Conservation (phyloP, 495 filamentous ascomycete genomes). For the Penicillium steckii region DNA sequence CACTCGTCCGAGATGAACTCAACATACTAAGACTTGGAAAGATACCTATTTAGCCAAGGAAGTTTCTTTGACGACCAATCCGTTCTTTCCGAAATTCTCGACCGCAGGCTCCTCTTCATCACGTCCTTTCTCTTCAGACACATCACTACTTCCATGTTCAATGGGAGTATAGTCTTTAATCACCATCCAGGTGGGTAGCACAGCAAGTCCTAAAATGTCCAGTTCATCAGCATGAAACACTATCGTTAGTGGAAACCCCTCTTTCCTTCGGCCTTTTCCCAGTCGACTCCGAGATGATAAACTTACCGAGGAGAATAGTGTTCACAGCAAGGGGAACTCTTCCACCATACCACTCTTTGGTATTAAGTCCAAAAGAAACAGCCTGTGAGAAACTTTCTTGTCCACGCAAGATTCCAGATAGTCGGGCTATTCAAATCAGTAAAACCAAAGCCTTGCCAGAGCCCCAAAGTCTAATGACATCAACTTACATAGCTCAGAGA, state of each 20-base stretch:
- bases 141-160: not conserved
- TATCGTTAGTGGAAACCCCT: not conserved
- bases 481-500: conserved; percentile 51
- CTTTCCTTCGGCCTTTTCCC: too few relatives aligned
- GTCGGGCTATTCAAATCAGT: conserved; percentile 36
- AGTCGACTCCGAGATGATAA: too few relatives aligned
- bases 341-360: conserved; percentile 44
- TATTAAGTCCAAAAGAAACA: conserved; percentile 56
- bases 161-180: not conserved
- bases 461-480: conserved; percentile 4
- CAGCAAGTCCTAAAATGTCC: conserved; percentile 18
- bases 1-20: not conserved
- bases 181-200: conserved; percentile 9
- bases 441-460: too few relatives aligned
- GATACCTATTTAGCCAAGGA: not conserved
- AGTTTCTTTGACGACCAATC: not conserved
- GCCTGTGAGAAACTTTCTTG: conserved; percentile 63
- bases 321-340: conserved; percentile 49
- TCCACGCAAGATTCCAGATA: conserved; percentile 57
- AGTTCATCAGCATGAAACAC: not conserved
- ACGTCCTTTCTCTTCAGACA: not conserved
- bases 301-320: conserved; percentile 46
- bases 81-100: not conserved
- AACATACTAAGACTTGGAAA: too few relatives aligned
- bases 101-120: conserved; percentile 1